phyloP scores from a whole-genome alignment of 129 eudicot genomes.

The Smallanthus sonchifolius region DNA sequence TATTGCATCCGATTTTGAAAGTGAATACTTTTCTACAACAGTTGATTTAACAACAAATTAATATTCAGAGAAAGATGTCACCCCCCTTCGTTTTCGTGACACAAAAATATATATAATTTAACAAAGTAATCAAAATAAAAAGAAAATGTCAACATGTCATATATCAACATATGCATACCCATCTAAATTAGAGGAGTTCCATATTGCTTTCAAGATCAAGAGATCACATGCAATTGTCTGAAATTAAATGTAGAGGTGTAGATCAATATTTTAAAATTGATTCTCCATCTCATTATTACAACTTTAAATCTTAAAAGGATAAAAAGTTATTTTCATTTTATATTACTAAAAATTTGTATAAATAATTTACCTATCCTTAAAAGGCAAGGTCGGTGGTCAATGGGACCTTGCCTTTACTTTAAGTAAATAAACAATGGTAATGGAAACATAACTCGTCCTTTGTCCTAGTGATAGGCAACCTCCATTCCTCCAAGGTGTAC shows the following conservation, averaged over 20 bases:
- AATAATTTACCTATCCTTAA: no score
- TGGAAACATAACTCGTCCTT: no score
- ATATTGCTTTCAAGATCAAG: not conserved
- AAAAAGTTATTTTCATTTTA: not conserved
- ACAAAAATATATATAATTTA: not conserved
- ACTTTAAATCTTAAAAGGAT: not conserved
- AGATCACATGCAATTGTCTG: not conserved
- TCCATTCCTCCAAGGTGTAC: no score
- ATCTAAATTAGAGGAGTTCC: not conserved
- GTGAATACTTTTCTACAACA: not conserved
- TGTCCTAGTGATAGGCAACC: no score
- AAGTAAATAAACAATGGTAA: no score
- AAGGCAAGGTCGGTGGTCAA: no score
- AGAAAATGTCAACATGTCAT: conserved; percentile 11
- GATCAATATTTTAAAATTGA: not conserved
- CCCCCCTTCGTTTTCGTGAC: not conserved
- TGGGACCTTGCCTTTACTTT: no score
- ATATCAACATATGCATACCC: not conserved
- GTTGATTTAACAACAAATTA: not conserved
- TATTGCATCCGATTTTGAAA: not conserved
- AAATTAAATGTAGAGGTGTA: not conserved
- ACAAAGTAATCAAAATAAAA: not conserved
- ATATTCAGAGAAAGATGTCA: conserved; percentile 6
- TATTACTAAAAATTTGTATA: not conserved
- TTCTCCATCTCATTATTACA: not conserved